These are phyloP conservation scores for Recurvomyces mirabilis DNA, from an alignment of 495 filamentous ascomycete genomes.

Conservation along the genomic window DNA sequence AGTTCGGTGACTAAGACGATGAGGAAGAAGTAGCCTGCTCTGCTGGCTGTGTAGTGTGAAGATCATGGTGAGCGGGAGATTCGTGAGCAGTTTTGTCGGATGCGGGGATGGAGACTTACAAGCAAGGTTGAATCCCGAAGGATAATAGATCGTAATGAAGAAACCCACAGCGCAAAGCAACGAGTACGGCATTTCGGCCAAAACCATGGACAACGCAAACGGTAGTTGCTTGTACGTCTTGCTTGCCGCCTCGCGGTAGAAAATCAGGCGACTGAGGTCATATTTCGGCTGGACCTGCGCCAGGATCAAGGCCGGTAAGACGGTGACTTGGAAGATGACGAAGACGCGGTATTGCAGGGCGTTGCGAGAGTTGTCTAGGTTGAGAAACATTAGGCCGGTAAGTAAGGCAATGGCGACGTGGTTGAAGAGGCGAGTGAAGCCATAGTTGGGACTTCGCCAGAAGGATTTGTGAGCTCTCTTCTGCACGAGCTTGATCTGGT, in stretches of 20 bases:
- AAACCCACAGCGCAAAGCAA: constrained; percentile 62
- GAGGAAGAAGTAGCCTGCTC: constrained; percentile 73
- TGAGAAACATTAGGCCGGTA: constrained; percentile 60
- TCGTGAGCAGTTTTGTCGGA: constrained; percentile 24
- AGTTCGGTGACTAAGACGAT: constrained; percentile 68
- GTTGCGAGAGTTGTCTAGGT: constrained; percentile 54
- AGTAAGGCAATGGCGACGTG: constrained; percentile 61
- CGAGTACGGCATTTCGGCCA: constrained; percentile 67
- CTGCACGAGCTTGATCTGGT: constrained; percentile 58
- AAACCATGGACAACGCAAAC: constrained; percentile 57
- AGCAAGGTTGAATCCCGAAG: constrained; percentile 27
- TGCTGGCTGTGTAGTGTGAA: background rate
- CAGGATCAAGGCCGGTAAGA: constrained; percentile 55
- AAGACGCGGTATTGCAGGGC: constrained; percentile 72
- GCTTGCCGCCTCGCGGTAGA: constrained; percentile 65
- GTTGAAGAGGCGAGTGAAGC: constrained; percentile 67
- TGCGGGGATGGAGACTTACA: background rate
- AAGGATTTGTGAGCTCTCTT: constrained; percentile 53
- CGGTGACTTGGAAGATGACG: constrained; percentile 57
- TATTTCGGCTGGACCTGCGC: constrained; percentile 70
- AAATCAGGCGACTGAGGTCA: constrained; percentile 59
- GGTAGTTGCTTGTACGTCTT: constrained; percentile 69
- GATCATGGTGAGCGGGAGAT: constrained; percentile 38
- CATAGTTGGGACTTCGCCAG: constrained; percentile 67
- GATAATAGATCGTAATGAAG: constrained; percentile 67